Conservation (phyloP, 2,329 filamentous ascomycete genomes). For the Beauveria australis region DNA sequence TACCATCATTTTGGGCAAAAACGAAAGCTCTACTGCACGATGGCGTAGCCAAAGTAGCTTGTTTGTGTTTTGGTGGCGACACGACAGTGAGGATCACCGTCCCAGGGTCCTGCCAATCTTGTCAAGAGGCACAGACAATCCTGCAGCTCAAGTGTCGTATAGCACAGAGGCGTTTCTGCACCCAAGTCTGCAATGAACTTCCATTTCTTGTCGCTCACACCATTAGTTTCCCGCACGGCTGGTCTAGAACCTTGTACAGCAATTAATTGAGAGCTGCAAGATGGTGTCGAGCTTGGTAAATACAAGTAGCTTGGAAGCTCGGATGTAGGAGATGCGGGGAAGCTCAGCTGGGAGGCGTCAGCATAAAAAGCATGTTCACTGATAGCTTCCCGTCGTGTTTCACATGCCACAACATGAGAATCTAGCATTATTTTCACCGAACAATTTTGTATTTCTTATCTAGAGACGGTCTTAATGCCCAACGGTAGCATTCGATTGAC, state of each 20-base stretch:
- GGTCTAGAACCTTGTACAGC: conserved; percentile 2
- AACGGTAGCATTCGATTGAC: neutral
- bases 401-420: neutral
- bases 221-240: neutral
- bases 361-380: neutral
- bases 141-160: neutral
- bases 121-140: neutral
- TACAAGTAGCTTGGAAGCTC: no score
- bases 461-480: neutral
- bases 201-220: neutral
- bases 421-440: neutral
- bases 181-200: neutral
- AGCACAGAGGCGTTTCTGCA: neutral
- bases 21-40: conserved; percentile 4
- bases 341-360: neutral
- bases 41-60: neutral
- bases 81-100: neutral
- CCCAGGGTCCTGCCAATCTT: conserved; percentile 9
- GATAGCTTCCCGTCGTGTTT: conserved; percentile 1
- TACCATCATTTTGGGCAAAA: neutral
- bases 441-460: neutral
- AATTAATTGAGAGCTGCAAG: neutral
- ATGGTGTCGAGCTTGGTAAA: conserved; percentile 1
- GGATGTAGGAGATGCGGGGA: conserved; percentile 2
- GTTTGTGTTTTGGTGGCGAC: neutral